Conservation (phyloP, 1,284 basidiomycete genomes). For the Rhizoctonia solani region DNA sequence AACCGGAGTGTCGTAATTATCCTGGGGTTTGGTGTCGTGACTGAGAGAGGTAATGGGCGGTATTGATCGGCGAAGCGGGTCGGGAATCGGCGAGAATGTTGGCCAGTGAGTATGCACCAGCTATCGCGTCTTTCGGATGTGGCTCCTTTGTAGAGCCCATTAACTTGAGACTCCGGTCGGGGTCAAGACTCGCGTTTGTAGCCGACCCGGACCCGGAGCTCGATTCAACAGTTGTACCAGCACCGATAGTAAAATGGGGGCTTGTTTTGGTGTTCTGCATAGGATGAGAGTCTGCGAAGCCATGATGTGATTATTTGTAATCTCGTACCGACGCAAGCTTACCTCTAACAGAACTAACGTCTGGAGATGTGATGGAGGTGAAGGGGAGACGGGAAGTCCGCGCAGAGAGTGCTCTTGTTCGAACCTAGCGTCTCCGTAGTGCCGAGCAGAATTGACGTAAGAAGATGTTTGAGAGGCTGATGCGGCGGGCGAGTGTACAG, state of each 20-base stretch:
- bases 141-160: constrained; percentile 16
- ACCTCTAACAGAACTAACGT: constrained; percentile 8
- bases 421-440: constrained; percentile 22
- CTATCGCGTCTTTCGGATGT: constrained; percentile 10
- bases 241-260: not conserved
- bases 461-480: constrained; percentile 21
- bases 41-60: not conserved
- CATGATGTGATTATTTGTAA: not conserved
- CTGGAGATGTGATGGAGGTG: constrained; percentile 1
- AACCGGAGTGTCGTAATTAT: constrained; percentile 42
- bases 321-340: not conserved
- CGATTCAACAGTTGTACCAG: not conserved
- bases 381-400: constrained; percentile 16
- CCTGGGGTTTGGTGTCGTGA: not conserved
- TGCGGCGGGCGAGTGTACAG: constrained; percentile 1
- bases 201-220: constrained; percentile 15
- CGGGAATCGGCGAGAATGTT: constrained; percentile 23
- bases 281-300: constrained; percentile 7
- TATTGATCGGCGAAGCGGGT: not conserved
- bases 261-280: not conserved
- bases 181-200: constrained; percentile 20
- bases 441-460: constrained; percentile 12
- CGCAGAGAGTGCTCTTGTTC: constrained; percentile 20
- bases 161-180: constrained; percentile 26
- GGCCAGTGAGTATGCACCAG: constrained; percentile 16